phyloP scores from a whole-genome alignment of 176 grass and related monocot species.

The Rhipidocladum racemiflorum region DNA sequence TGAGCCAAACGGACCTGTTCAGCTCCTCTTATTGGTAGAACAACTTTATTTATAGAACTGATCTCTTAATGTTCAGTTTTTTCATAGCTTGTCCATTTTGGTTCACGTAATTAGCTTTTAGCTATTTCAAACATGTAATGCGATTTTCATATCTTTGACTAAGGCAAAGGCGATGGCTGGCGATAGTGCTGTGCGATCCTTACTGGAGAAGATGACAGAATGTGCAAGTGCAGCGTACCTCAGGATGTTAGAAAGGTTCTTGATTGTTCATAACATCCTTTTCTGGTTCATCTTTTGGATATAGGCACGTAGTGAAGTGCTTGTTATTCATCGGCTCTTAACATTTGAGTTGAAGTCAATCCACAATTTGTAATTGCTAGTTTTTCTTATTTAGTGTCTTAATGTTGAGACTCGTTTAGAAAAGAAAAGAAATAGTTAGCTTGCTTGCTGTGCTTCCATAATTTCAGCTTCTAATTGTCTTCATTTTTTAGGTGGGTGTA shows the following conservation, averaged over 20 bases:
- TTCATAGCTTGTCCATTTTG: background rate
- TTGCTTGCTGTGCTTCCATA: slow-evolving; percentile 13
- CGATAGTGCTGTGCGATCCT: slow-evolving; percentile 80
- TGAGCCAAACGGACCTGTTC: background rate
- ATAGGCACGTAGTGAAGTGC: background rate
- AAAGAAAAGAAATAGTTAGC: background rate
- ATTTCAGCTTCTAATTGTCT: slow-evolving; percentile 17
- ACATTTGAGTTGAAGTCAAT: slow-evolving; percentile 7
- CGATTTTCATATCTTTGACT: slow-evolving; percentile 17
- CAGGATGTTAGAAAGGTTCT: slow-evolving; percentile 85
- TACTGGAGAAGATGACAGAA: slow-evolving; percentile 92
- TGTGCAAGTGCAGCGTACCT: slow-evolving; percentile 86
- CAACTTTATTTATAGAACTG: background rate
- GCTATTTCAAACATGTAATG: slow-evolving; percentile 18
- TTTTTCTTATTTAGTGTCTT: slow-evolving; percentile 4
- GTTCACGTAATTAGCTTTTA: slow-evolving; percentile 14
- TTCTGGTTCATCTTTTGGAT: background rate
- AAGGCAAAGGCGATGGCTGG: slow-evolving; percentile 95
- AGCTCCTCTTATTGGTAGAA: slow-evolving; percentile 1
- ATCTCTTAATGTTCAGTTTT: background rate
- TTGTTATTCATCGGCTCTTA: background rate
- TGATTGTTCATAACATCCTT: slow-evolving; percentile 24
- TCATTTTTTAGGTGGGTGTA: slow-evolving; percentile 86
- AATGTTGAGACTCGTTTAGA: background rate
- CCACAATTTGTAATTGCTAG: background rate